Base-by-base conservation (phyloP, 2,329 filamentous ascomycete genomes). In the Penicillium verrucosum region DNA sequence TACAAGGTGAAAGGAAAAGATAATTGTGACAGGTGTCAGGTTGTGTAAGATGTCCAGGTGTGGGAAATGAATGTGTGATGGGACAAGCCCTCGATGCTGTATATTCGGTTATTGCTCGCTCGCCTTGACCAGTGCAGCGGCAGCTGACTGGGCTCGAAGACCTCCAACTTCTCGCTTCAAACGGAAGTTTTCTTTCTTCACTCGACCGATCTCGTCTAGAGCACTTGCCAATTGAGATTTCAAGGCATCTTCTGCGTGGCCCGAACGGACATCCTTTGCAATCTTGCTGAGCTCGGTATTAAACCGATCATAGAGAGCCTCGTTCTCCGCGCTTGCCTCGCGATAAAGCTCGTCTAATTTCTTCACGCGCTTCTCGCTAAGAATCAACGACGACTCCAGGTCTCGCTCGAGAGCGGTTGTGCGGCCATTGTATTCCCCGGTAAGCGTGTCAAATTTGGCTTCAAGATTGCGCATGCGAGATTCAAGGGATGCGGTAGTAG, bases 231-330 rank as follows among this genome's bases (percentile, higher is more conserved):
- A 72, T 69, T 86, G 85, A 36, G 77, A 77, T 68, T 92, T 82
- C 58, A 96, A 75, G 65, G 93, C 90, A 66, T 92, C 89, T 65
- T 90, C 89, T 11, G 90, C 90, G 41, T 90, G 88, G 47, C 89
- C 88, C 4, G 85, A 84, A 63, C 87, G 88, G 46, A 94, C 81
- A 40, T 88, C 89, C 71, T 85, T 88, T 42, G 92, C 81, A 58
- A 97, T 89, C 77, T 89, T 91, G 65, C 85, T 88, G 46, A 97
- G 78, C 75, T 97, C 93, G n/a, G 86, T 84, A 68, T 97, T 96
- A 79, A 97, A 96, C 59, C 87, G 88, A 63, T 93, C 89, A 73
- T 97, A 97, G 54, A 97, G 80, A 30, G 93, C 84, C 75, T 97
- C 92, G 66, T 97, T 97, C 78, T 97, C 93, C 0, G 90, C 89